These are phyloP conservation scores for Asterophora lycoperdoides DNA, from an alignment of 768 basidiomycete species.

Conservation along the genomic window DNA sequence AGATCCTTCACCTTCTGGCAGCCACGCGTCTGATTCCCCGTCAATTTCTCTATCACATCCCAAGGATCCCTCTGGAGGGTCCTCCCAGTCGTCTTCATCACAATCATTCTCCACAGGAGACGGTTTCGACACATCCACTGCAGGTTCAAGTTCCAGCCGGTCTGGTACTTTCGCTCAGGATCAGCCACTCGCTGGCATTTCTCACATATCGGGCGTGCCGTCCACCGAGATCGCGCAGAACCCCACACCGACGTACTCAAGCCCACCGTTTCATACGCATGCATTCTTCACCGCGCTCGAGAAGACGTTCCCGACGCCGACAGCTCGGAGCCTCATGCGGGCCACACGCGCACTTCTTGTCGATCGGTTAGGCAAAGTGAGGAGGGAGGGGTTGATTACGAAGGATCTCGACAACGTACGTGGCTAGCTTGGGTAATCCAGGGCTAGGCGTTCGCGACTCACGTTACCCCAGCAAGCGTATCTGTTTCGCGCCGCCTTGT, in stretches of 20 bases:
- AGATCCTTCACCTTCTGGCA: slow-evolving; percentile 10
- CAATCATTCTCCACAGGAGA: slow-evolving; percentile 9
- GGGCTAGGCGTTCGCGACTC: background rate
- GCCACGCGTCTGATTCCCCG: slow-evolving; percentile 2
- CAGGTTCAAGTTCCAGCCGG: slow-evolving; percentile 3
- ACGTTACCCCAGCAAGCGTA: slow-evolving; percentile 75
- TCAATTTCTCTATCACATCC: slow-evolving; percentile 13
- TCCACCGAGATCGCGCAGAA: slow-evolving; percentile 17
- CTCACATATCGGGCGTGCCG: slow-evolving; percentile 16
- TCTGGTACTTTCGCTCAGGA: slow-evolving; percentile 11
- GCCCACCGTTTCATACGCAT: slow-evolving; percentile 83
- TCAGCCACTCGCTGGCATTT: slow-evolving; percentile 9
- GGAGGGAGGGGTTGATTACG: slow-evolving; percentile 62
- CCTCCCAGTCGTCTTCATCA: background rate
- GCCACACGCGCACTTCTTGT: slow-evolving; percentile 78
- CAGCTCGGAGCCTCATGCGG: slow-evolving; percentile 77
- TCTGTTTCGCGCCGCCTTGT: slow-evolving; percentile 88
- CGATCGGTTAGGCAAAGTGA: slow-evolving; percentile 67
- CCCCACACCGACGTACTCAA: slow-evolving; percentile 42
- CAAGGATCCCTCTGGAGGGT: slow-evolving; percentile 6
- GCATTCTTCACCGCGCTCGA: slow-evolving; percentile 69
- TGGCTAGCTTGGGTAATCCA: slow-evolving; percentile 12
- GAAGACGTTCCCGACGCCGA: slow-evolving; percentile 66
- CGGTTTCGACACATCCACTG: slow-evolving; percentile 1
- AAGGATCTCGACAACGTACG: slow-evolving; percentile 84